Evolutionary conservation across 345 rosid genomes (phyloP), one percentile per base, ranked within the genome.

Genomic region (Acer negundo): DNA sequence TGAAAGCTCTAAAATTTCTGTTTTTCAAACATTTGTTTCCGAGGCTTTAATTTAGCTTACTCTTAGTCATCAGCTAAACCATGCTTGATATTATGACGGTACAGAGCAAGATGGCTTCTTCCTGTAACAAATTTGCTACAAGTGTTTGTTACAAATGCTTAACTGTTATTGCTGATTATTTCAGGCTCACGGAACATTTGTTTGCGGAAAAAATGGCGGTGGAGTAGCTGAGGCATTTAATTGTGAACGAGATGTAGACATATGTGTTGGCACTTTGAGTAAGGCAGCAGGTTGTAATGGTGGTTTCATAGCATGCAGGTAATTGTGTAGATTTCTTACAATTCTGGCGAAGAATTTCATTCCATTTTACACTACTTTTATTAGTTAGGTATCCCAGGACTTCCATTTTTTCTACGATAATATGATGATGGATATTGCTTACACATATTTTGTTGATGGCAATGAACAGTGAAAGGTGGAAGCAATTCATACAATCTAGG

Each of bases 251-350:
- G 93, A 92, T 75, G 86, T 95, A 77, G 99, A 95, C 83, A 73
- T 93, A 83, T 92, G 95, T 65, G 81, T 95, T 44, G 99, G 98
- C 80, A 93, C 99, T 72, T 81, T 96, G 80, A 96, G 99, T 81
- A 96, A 96, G 77, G 99, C 99, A 51, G 99, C 94, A 53, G 99
- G 98, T 80, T 92, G 98, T 91, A 97, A 90, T 76, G 99, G 99
- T 38, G 99, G 99, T 79, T 96, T 94, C 83, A 85, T 96, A 16
- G 91, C 97, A 28, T 96, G 99, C 97, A 93, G 98, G 98, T 94
- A 84, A 67, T 49, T 47, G 35, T 19, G 13, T 70, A 47, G 51
- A 31, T 64, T 77, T 46, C 62, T 62, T 10, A 15, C 10, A 51
- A 72, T 74, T 62, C 35, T 42, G 7, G 19, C 56, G 71, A 68